Conservation (phyloP, 2,329 filamentous ascomycete species). For the Alternaria gaisen region DNA sequence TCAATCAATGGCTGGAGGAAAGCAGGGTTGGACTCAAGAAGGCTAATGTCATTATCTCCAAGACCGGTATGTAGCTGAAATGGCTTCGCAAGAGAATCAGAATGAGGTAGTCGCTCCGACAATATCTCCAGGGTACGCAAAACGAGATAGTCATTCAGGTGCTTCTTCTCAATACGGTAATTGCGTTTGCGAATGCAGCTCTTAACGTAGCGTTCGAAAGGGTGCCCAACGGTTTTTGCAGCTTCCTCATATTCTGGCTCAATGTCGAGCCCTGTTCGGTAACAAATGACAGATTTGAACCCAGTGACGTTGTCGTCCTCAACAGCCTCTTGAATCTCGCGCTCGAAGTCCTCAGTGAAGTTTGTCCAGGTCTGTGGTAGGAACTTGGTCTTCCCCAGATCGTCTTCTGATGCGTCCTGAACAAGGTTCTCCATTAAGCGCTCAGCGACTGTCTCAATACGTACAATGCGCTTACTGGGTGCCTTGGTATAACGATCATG, state of each 20-base stretch:
- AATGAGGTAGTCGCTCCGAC: slow-evolving; percentile 45
- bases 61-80: slow-evolving; percentile 86
- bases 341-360: slow-evolving; percentile 62
- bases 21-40: slow-evolving; percentile 75
- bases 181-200: slow-evolving; percentile 50
- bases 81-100: slow-evolving; percentile 67
- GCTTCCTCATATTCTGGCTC: slow-evolving; percentile 56
- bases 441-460: slow-evolving; percentile 77
- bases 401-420: slow-evolving; percentile 49
- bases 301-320: slow-evolving; percentile 74
- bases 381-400: slow-evolving; percentile 44
- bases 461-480: slow-evolving; percentile 75
- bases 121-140: slow-evolving; percentile 70
- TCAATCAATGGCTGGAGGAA: slow-evolving; percentile 78
- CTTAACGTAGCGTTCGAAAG: slow-evolving; percentile 55
- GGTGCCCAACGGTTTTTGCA: slow-evolving; percentile 43
- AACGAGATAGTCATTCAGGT: slow-evolving; percentile 75
- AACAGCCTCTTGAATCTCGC: slow-evolving; percentile 65
- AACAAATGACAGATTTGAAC: slow-evolving; percentile 87
- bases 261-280: slow-evolving; percentile 74
- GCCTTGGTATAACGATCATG: slow-evolving; percentile 68
- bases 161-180: slow-evolving; percentile 67
- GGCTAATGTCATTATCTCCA: slow-evolving; percentile 78
- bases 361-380: slow-evolving; percentile 51
- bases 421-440: slow-evolving; percentile 65